A percentile compares a stretch with the other conserved stretches of the same genome.
These are phyloP conservation scores for Babesia ovata DNA, from an alignment of 169 alveolate species.

Conservation along the genomic window DNA sequence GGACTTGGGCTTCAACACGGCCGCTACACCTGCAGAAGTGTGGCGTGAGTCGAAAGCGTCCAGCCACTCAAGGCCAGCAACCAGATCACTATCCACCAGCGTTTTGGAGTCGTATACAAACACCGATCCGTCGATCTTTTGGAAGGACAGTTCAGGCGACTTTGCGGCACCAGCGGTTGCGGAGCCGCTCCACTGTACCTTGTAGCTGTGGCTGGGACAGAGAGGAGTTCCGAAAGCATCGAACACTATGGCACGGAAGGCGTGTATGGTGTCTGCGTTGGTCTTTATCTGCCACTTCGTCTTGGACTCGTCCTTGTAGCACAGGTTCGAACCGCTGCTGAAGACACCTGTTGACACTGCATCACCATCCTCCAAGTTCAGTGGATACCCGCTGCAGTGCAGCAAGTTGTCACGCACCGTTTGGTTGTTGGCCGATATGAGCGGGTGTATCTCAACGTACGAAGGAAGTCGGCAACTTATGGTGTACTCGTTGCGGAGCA, in stretches of 20 bases:
- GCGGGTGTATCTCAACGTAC: conserved; percentile 43
- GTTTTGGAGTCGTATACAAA: conserved; percentile 2
- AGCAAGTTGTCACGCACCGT: conserved; percentile 14
- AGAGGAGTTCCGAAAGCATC: conserved; percentile 38
- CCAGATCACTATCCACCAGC: neutral
- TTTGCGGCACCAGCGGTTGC: neutral
- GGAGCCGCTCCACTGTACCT: conserved; percentile 26
- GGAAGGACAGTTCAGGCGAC: conserved; percentile 2
- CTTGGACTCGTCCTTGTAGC: conserved; percentile 29
- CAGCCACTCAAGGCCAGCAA: conserved; percentile 32
- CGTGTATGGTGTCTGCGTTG: conserved; percentile 8
- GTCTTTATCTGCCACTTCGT: conserved; percentile 24
- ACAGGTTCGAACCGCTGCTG: conserved; percentile 13
- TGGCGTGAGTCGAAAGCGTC: conserved; percentile 21
- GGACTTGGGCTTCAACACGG: conserved; percentile 4
- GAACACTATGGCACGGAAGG: conserved; percentile 43
- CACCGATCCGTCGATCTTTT: conserved; percentile 33
- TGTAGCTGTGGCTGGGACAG: conserved; percentile 24
- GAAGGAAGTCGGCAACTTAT: conserved; percentile 33
- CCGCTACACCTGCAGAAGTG: neutral
- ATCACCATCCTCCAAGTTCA: conserved; percentile 21
- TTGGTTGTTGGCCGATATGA: conserved; percentile 20
- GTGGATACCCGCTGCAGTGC: conserved; percentile 13
- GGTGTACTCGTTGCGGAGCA: conserved; percentile 31
- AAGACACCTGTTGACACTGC: conserved; percentile 20